These are phyloP conservation scores for Paecilomyces sp. DNA, from an alignment of 2,329 filamentous ascomycete species.

Conservation along the genomic window DNA sequence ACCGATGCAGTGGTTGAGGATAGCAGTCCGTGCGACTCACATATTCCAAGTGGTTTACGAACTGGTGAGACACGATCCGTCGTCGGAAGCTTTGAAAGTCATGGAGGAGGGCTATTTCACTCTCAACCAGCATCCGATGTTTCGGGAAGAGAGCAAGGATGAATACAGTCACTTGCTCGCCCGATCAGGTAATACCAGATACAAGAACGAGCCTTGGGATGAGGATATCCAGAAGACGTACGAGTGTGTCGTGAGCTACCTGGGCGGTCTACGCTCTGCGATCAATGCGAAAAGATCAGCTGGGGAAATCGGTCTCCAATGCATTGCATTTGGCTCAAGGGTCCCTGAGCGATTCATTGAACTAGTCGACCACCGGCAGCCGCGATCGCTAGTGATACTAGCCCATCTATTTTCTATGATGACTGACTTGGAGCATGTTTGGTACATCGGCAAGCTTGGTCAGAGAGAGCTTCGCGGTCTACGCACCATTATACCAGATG, in stretches of 20 bases:
- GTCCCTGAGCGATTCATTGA: conserved; percentile 20
- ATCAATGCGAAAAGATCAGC: not conserved
- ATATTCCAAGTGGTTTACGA: conserved; percentile 1
- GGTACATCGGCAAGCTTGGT: conserved; percentile 15
- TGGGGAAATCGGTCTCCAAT: conserved; percentile 1
- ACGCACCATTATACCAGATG: conserved; percentile 11
- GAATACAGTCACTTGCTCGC: conserved; percentile 1
- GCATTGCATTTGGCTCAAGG: conserved; percentile 24
- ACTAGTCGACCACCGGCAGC: conserved; percentile 21
- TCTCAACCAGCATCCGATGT: not conserved
- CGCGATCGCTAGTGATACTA: conserved; percentile 25
- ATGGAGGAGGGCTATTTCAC: not conserved
- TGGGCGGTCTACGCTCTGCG: not conserved
- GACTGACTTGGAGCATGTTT: conserved; percentile 10
- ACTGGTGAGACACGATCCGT: not conserved
- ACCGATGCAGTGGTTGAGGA: conserved; percentile 2
- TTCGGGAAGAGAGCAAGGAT: not conserved
- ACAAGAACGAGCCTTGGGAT: conserved; percentile 3
- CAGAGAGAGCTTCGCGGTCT: conserved; percentile 15
- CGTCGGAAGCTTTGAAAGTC: not conserved
- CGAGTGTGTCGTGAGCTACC: not conserved
- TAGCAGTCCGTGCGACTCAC: not conserved
- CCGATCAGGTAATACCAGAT: conserved; percentile 1
- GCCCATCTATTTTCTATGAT: conserved; percentile 24
- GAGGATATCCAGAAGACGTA: conserved; percentile 1